Evolutionary conservation across 1,284 basidiomycete genomes (phyloP).

Genomic region (Ceratobasidium sp.): DNA sequence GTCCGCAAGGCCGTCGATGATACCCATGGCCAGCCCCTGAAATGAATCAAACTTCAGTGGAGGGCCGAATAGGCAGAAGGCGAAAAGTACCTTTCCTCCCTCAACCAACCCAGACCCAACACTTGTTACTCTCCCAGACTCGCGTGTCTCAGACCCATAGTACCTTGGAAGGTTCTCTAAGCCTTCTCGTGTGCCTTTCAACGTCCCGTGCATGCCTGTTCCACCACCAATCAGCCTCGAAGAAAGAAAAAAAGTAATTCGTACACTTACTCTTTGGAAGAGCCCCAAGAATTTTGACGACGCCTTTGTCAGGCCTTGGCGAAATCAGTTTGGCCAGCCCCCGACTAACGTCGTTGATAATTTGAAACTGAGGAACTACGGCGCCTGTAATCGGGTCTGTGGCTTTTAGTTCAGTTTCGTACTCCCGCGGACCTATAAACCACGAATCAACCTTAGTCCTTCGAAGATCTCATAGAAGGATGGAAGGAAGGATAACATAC

Average conservation of each 20-base stretch:
- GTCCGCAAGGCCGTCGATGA: conserved; percentile 65
- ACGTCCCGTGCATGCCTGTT: conserved; percentile 59
- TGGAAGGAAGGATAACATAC: conserved; percentile 51
- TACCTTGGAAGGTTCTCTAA: conserved; percentile 60
- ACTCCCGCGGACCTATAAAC: conserved; percentile 64
- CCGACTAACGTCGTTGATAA: conserved; percentile 4
- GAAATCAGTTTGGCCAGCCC: conserved; percentile 5
- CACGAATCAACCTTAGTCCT: too few relatives aligned
- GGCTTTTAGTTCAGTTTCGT: conserved; percentile 57
- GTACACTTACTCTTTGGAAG: conserved; percentile 54
- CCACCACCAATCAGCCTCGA: conserved; percentile 26
- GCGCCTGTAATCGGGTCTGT: conserved; percentile 59
- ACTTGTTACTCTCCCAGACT: conserved; percentile 57
- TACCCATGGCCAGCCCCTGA: conserved; percentile 54
- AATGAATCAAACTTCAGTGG: not conserved
- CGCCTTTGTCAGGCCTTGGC: conserved; percentile 57
- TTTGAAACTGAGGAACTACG: not conserved
- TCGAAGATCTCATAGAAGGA: conserved; percentile 22
- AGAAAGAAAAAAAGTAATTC: not conserved
- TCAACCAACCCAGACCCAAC: conserved; percentile 61
- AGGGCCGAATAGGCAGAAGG: conserved; percentile 62
- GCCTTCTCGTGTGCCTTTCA: conserved; percentile 60
- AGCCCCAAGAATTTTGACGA: conserved; percentile 60
- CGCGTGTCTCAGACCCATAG: conserved; percentile 59
- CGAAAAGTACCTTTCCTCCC: conserved; percentile 58